Evolutionary conservation across 345 rosid species (phyloP).

Genomic region (Linum trigynum): DNA sequence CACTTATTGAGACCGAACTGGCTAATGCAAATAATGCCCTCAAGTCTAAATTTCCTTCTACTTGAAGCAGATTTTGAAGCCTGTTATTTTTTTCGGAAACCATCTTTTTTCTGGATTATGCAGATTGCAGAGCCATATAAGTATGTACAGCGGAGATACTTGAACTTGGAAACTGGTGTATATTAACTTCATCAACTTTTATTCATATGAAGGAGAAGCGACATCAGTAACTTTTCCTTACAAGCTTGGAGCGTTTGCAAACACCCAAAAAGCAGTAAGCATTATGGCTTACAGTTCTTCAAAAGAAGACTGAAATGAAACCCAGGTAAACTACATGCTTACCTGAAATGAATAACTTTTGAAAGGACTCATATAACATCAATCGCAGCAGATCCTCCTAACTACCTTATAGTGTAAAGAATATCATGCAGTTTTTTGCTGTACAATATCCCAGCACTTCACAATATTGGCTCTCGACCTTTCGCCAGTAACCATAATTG

Average conservation of each 20-base stretch:
- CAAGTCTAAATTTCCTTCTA: constrained; percentile 18
- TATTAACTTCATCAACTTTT: neutral
- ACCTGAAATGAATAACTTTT: neutral
- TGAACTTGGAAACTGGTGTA: neutral
- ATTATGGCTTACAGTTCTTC: too few relatives aligned
- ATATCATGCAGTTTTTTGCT: neutral
- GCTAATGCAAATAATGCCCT: constrained; percentile 30
- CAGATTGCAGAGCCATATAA: neutral
- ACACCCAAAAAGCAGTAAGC: too few relatives aligned
- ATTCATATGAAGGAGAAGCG: neutral
- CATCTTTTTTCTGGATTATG: neutral
- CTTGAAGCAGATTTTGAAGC: constrained; percentile 1
- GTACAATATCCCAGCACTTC: neutral
- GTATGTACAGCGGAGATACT: neutral
- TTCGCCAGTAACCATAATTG: neutral
- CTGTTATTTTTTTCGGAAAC: neutral
- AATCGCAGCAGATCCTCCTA: neutral
- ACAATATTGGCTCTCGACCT: neutral
- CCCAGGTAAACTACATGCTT: neutral
- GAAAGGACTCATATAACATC: neutral
- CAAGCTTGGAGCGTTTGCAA: neutral
- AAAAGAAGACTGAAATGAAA: too few relatives aligned
- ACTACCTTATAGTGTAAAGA: neutral
- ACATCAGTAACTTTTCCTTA: neutral
- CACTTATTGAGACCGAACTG: constrained; percentile 28